Percentiles rank a stretch among this genome's conserved stretches.
These are phyloP conservation scores for Pseudoscleropodium purum DNA, from an alignment of 225 moss, liverwort and hornwort species.

Conservation along the genomic window DNA sequence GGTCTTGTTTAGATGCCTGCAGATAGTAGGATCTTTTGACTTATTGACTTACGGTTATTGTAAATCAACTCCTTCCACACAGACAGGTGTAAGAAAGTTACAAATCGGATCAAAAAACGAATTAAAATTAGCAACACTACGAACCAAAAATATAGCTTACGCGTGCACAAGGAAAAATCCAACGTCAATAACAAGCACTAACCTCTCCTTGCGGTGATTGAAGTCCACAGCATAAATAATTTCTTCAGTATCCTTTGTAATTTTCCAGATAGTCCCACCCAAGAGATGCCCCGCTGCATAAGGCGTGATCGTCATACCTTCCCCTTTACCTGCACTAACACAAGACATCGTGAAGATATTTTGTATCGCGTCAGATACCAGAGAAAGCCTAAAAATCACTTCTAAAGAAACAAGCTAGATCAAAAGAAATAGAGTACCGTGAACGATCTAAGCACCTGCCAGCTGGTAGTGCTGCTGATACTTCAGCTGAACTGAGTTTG, in stretches of 20 bases:
- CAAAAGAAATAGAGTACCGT: background rate
- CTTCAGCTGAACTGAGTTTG: constrained; percentile 84
- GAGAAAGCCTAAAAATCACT: background rate
- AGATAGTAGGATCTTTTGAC: background rate
- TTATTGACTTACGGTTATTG: background rate
- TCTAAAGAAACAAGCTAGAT: background rate
- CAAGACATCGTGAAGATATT: background rate
- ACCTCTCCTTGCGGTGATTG: constrained; percentile 98
- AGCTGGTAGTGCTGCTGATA: constrained; percentile 88
- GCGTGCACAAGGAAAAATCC: background rate
- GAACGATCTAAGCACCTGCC: constrained; percentile 40
- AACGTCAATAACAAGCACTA: background rate
- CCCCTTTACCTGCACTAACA: constrained; percentile 71
- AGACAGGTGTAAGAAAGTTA: background rate
- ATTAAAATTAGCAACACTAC: background rate
- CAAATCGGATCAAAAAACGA: background rate
- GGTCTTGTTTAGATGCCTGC: constrained; percentile 92
- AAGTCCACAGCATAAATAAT: constrained; percentile 97
- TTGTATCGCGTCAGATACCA: background rate
- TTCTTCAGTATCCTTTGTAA: constrained; percentile 91
- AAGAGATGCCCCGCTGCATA: constrained; percentile 92
- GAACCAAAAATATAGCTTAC: background rate
- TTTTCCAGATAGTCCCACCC: constrained; percentile 98
- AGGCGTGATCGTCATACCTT: constrained; percentile 94
- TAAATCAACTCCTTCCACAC: background rate